Evolutionary conservation across 108 stramenopile genomes (phyloP).

Genomic region (Cyclotella distinguenda): DNA sequence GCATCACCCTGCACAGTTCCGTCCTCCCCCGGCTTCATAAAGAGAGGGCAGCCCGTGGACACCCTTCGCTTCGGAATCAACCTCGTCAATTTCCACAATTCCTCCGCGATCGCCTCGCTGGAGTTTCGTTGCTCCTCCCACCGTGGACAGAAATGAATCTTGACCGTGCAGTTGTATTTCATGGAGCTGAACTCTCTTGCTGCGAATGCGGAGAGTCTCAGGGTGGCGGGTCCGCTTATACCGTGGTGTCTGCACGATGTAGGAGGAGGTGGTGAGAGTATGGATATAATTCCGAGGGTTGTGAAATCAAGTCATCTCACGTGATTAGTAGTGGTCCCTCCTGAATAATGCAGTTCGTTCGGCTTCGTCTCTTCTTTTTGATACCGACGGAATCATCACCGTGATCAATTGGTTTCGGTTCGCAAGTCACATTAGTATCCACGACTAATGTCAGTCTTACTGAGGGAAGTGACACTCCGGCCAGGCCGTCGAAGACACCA

Average conservation of each 20-base stretch:
- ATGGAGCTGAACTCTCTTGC: conserved; percentile 77
- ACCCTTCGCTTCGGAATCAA: conserved; percentile 52
- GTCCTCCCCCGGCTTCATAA: conserved; percentile 53
- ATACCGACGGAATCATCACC: too few relatives aligned
- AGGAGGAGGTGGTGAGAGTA: neutral
- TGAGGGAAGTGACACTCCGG: conserved; percentile 74
- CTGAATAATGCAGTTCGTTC: conserved; percentile 23
- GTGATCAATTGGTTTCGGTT: too few relatives aligned
- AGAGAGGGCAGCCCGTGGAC: conserved; percentile 64
- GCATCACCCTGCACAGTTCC: conserved; percentile 30
- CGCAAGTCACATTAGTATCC: conserved; percentile 25
- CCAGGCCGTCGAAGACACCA: conserved; percentile 67
- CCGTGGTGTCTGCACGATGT: conserved; percentile 64
- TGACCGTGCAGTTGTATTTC: conserved; percentile 65
- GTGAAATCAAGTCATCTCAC: neutral
- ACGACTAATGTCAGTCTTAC: conserved; percentile 53
- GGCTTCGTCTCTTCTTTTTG: conserved; percentile 29
- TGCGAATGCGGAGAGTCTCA: conserved; percentile 91
- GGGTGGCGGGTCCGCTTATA: conserved; percentile 88
- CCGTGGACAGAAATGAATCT: conserved; percentile 58
- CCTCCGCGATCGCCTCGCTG: conserved; percentile 28
- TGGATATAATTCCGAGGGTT: neutral
- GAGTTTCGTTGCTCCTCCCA: conserved; percentile 39
- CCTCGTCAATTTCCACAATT: conserved; percentile 47
- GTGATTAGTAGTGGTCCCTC: conserved; percentile 92